phyloP scores from a whole-genome alignment of 2,329 filamentous ascomycete species.

The Fusarium siculi region DNA sequence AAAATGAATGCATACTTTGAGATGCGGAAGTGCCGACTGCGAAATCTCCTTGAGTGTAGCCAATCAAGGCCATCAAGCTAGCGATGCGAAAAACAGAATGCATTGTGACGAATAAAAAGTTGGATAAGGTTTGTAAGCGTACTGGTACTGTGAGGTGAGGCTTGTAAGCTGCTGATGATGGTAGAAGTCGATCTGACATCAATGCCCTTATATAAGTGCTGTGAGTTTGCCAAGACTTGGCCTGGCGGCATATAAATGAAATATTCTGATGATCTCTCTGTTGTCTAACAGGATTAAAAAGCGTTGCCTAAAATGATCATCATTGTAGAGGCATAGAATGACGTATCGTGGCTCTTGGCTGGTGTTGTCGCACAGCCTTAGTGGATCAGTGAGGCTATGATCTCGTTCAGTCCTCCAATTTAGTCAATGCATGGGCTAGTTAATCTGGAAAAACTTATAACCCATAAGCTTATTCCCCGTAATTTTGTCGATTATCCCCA shows the following conservation, averaged over 20 bases:
- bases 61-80: background rate
- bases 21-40: background rate
- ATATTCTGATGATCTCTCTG: background rate
- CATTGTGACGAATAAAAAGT: background rate
- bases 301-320: background rate
- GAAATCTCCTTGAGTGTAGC: background rate
- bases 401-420: too few relatives aligned
- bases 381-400: background rate
- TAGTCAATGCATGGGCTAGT: fast-evolving
- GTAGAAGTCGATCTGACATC: fast-evolving
- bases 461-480: background rate
- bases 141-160: background rate
- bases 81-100: background rate
- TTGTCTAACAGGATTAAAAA: background rate
- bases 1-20: background rate
- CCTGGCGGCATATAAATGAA: background rate
- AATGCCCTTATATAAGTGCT: background rate
- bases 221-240: too few relatives aligned
- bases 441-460: background rate
- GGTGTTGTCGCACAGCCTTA: background rate
- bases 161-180: too few relatives aligned
- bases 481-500: background rate
- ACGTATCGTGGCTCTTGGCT: background rate
- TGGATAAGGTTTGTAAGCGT: fast-evolving
- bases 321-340: background rate